Evolutionary conservation across 345 rosid species (phyloP), one percentile per base, ranked within the genome.

Genomic region (Microthlaspi erraticum): DNA sequence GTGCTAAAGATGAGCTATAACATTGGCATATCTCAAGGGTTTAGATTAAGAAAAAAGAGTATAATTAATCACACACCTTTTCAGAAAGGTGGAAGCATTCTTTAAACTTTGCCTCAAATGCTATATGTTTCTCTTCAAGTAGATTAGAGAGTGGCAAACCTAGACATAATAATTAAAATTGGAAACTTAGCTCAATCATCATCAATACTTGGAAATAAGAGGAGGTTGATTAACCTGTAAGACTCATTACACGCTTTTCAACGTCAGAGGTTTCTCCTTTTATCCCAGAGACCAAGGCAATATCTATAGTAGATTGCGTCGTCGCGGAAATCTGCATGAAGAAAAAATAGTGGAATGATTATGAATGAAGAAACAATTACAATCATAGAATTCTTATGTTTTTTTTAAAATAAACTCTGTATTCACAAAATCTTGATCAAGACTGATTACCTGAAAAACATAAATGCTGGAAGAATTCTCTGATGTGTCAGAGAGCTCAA

Each of bases 221-320:
- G 8, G 38, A 38, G 3, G 36, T 11, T 38, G n/a, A n/a, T 60
- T 59, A 59, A 53, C 98, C 97, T 86, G 91, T 82, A 53, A 93
- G 90, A 75, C 74, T 85, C 79, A 64, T 60, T 44, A 86, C 34
- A 60, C 96, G 91, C 61, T 82, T 83, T 68, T 91, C 84, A 49
- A 74, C 76, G 51, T 79, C 71, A 60, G 88, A 79, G 43, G 33
- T 64, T 71, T 69, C 70, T 57, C 39, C 51, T 19, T 56, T 77
- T 56, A 83, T 58, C 74, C 94, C 96, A 65, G 97, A 86, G 53
- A 89, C 70, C 75, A 93, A 91, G 29, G 78, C 83, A 70, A 91
- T 78, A 81, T 93, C 98, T 71, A 80, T 54, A 72, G 82, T 84
- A 55, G 87, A 84, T 8, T 89, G 90, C 62, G 76, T 77, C 71